Conservation (phyloP, 805 yeast genomes). For the Tetrapisispora phaffii region DNA sequence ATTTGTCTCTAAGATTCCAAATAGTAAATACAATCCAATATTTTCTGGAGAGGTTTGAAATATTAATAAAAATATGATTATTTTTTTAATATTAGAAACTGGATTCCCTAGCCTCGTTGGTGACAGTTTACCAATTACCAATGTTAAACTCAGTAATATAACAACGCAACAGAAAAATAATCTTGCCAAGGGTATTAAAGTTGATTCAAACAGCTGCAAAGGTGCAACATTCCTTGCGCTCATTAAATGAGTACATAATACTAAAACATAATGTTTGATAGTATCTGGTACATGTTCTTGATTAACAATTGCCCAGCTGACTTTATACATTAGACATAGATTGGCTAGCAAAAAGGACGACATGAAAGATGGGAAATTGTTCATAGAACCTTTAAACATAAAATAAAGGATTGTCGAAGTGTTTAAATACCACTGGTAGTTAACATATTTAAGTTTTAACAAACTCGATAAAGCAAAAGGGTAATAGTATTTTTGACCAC, state of each 20-base stretch:
- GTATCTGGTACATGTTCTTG: slow-evolving; percentile 43
- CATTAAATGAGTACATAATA: slow-evolving; percentile 7
- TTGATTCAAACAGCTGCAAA: slow-evolving; percentile 16
- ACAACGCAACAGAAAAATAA: slow-evolving; percentile 29
- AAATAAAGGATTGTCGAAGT: slow-evolving; percentile 30
- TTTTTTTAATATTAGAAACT: slow-evolving; percentile 10
- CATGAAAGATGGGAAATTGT: slow-evolving; percentile 34
- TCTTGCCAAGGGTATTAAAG: slow-evolving; percentile 30
- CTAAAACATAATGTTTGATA: neutral
- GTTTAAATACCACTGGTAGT: slow-evolving; percentile 41
- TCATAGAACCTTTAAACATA: slow-evolving; percentile 16
- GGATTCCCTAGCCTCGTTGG: slow-evolving; percentile 2
- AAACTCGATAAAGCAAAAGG: slow-evolving; percentile 39
- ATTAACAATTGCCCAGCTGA: slow-evolving; percentile 41
- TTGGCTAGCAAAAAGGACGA: slow-evolving; percentile 37
- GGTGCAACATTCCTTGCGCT: slow-evolving; percentile 17
- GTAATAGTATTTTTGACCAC: slow-evolving; percentile 73
- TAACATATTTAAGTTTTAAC: slow-evolving; percentile 27
- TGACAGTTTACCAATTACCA: slow-evolving; percentile 12
- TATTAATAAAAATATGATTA: slow-evolving; percentile 34
- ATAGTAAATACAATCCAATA: slow-evolving; percentile 40
- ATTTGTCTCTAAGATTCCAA: slow-evolving; percentile 19
- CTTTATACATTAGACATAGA: slow-evolving; percentile 44
- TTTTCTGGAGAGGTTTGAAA: slow-evolving; percentile 42
- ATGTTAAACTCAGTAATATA: slow-evolving; percentile 28